Base-by-base conservation (phyloP, 2,329 filamentous ascomycete genomes). In the Didymella pinodella region DNA sequence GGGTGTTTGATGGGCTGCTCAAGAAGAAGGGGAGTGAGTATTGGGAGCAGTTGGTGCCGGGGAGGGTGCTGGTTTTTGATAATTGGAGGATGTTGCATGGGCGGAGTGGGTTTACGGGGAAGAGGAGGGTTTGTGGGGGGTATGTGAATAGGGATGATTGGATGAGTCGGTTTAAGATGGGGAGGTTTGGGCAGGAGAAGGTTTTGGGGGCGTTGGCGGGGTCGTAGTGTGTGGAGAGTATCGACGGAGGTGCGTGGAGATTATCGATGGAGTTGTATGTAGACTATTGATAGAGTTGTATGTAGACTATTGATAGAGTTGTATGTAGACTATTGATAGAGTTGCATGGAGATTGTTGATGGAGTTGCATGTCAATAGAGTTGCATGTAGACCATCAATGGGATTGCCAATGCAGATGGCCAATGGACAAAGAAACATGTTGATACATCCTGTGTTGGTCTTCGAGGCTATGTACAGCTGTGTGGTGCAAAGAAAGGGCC, bases 21-120 rank as follows among this genome's bases (percentile, higher is more conserved):
- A 87, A 82, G 68, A 83, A 87, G 49, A 75, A 82, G 53, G 80
- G 86, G 52, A 85, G 87, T 64, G 86, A 95, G 75, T 93, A 90
- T 71, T 90, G 90, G 89, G 88, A 90, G 64, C 90, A 96, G 77
- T 80, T 99, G 54, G 79, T 85, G 69, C 94, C 95, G 0, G 95
- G 95, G 2, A 87, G 82, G 51, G 85, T 92, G 6, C 72, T 97
- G 91, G 90, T 98, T 46, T 97, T 99, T 76, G 92, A 99, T 74
- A 98, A 99, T 72, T 97, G 94, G 93, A 86, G 95, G 59, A 90
- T 97, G 32, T 80, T 98, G 67, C 95, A 99, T 77, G 95, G 94
- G 1, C 84, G 95, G 67, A 88, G 88, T 50, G 86, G 86, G 0
- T 99, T 98, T 71, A 90, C 88, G 6, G 95, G 95, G 1, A 87